These are phyloP conservation scores for Prosopis cineraria DNA, from an alignment of 306 rosid genomes.

Conservation along the genomic window DNA sequence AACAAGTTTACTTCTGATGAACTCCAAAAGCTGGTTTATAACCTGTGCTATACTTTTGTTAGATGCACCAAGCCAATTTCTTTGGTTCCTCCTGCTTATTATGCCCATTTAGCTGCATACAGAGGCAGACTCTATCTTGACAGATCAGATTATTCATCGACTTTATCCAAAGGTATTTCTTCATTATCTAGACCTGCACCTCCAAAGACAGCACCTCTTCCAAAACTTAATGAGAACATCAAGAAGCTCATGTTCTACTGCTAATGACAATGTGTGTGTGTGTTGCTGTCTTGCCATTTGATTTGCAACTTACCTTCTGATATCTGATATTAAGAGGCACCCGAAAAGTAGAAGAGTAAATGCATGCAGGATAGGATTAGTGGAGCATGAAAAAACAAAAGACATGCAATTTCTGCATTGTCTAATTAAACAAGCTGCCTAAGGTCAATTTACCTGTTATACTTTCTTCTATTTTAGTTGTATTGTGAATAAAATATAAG, in stretches of 20 bases:
- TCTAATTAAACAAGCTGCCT: conserved; percentile 27
- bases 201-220: conserved; percentile 76
- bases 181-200: conserved; percentile 79
- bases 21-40: conserved; percentile 83
- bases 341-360: neutral
- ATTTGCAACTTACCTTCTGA: conserved; percentile 4
- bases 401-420: conserved; percentile 22
- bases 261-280: conserved; percentile 43
- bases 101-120: conserved; percentile 96
- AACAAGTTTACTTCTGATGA: conserved; percentile 90
- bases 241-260: conserved; percentile 96
- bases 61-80: conserved; percentile 98
- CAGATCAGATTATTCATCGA: conserved; percentile 63
- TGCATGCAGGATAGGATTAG: conserved; percentile 28
- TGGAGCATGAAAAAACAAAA: neutral
- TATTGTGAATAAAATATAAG: no score
- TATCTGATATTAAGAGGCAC: conserved; percentile 2
- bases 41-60: conserved; percentile 84
- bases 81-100: conserved; percentile 95
- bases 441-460: conserved; percentile 27
- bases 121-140: conserved; percentile 97
- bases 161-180: conserved; percentile 44
- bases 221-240: conserved; percentile 84
- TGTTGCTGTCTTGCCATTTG: conserved; percentile 23
- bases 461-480: conserved; percentile 5